These are phyloP conservation scores for Calonectria pseudoreteaudii DNA, from an alignment of 2,329 filamentous ascomycete species.

Conservation along the genomic window DNA sequence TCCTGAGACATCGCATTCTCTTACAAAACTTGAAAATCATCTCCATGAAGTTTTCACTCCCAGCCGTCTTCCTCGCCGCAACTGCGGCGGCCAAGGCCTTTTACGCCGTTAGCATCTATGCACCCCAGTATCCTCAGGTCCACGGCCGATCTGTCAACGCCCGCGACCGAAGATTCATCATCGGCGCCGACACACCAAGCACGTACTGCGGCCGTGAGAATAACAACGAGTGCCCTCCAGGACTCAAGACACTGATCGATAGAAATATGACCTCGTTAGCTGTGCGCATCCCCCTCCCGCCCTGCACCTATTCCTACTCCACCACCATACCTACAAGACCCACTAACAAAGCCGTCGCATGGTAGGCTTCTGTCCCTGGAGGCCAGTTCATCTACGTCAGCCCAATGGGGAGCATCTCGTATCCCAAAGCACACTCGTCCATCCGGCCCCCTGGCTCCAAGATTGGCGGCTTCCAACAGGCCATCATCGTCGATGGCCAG, in stretches of 20 bases:
- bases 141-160: slow-evolving; percentile 45
- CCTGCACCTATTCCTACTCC: not conserved
- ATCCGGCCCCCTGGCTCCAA: slow-evolving; percentile 63
- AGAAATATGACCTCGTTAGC: slow-evolving; percentile 44
- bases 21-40: not conserved
- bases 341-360: not conserved
- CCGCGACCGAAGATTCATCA: slow-evolving; percentile 40
- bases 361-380: slow-evolving; percentile 67
- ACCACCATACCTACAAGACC: not conserved
- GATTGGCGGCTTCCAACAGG: slow-evolving; percentile 59
- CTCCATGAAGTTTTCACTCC: slow-evolving; percentile 26
- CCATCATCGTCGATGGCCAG: slow-evolving; percentile 40
- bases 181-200: slow-evolving; percentile 41
- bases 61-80: slow-evolving; percentile 3
- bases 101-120: slow-evolving; percentile 43
- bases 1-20: not conserved
- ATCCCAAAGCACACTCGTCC: slow-evolving; percentile 66
- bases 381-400: slow-evolving; percentile 72
- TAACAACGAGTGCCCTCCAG: slow-evolving; percentile 39
- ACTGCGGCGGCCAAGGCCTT: slow-evolving; percentile 25
- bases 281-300: slow-evolving; percentile 27
- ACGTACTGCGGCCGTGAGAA: slow-evolving; percentile 41
- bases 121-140: slow-evolving; percentile 35
- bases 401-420: slow-evolving; percentile 65
- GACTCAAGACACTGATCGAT: slow-evolving; percentile 43